Evolutionary conservation across 257 asterid species (phyloP), one percentile per base, ranked within the genome.

Genomic region (Schizonepeta tenuifolia): DNA sequence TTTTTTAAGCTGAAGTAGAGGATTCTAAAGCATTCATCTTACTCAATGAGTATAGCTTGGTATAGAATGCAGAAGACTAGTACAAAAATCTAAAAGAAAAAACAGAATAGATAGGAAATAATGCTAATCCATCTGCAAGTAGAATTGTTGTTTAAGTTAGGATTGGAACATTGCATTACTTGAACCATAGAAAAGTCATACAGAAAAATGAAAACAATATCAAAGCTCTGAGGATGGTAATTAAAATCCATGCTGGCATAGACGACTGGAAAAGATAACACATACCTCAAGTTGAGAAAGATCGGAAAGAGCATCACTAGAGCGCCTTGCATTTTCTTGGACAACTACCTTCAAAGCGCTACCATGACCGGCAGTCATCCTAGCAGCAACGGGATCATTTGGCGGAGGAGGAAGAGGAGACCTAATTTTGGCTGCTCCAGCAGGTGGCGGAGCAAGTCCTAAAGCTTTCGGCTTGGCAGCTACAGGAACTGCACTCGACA

Each of bases 381-480:
- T 85, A 66, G 84, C 83, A 68, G 76, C 79, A 60, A 74, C 95
- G 50, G 87, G 83, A 80, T 88, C 97, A 78, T 91, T 86, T 44
- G 99, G 97, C 24, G 97, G 99, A 24, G 97, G 99, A 44, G 95
- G 97, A 77, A 94, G 97, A 69, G 96, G 88, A 67, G 97, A 88
- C 83, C 96, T 86, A 69, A 91, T 83, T 81, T 86, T 91, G 59
- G 55, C 78, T 7, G 85, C 83, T 15, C 86, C 97, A 53, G 77
- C 79, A 20, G 97, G 96, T 0, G 98, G 97, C 1, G 97, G 97
- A n/a, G 95, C 89, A 65, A 94, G 96, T 62, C 83, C 67, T 44
- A 89, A 74, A 53, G 91, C 56, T 83, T 84, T 91, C 11, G 90
- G 67, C 60, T 91, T 91, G 59, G 71, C 90, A 40, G 88, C 69